Evolutionary conservation across 257 asterid species (phyloP).

Genomic region (Catharanthus roseus): DNA sequence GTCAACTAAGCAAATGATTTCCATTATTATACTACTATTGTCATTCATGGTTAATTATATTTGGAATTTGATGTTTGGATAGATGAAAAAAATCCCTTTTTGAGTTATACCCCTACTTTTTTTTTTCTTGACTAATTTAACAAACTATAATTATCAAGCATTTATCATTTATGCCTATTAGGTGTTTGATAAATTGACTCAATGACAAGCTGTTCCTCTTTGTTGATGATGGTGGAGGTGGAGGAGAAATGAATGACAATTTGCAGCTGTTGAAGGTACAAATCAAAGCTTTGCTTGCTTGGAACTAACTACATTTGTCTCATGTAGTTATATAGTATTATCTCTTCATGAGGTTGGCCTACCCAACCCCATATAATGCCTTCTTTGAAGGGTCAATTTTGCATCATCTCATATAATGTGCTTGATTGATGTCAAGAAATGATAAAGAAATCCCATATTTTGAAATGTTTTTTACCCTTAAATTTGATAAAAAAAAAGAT

Average conservation of each 20-base stretch:
- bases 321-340: background rate
- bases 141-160: constrained; percentile 5
- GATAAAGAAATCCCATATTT: background rate
- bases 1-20: background rate
- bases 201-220: constrained; percentile 2
- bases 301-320: constrained; percentile 10
- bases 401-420: constrained; percentile 6
- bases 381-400: constrained; percentile 4
- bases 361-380: constrained; percentile 16
- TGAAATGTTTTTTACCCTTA: background rate
- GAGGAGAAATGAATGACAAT: constrained; percentile 1
- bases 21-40: background rate
- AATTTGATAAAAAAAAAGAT: background rate
- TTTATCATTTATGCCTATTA: background rate
- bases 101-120: constrained; percentile 11
- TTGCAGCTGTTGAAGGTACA: constrained; percentile 6
- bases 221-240: background rate
- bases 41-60: background rate
- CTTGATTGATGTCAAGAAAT: constrained; percentile 6
- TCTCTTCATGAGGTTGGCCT: constrained; percentile 22
- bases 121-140: constrained; percentile 12
- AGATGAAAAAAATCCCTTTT: background rate
- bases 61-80: constrained; percentile 13
- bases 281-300: constrained; percentile 5
- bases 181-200: background rate